These are phyloP conservation scores for Hypericum perforatum DNA, from an alignment of 345 rosid species.

Conservation along the genomic window DNA sequence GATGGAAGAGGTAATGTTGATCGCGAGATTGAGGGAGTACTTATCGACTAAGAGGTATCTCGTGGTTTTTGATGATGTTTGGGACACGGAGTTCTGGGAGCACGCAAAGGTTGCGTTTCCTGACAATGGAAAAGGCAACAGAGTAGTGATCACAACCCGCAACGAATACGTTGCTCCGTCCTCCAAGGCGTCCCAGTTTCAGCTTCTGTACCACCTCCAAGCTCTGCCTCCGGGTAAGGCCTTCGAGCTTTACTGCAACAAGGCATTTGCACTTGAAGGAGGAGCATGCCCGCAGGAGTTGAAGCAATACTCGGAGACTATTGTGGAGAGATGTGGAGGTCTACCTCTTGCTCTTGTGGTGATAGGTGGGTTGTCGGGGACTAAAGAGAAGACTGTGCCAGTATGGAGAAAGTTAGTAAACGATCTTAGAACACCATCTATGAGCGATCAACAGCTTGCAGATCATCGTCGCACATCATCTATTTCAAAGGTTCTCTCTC, in stretches of 20 bases:
- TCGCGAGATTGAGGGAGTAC: background rate
- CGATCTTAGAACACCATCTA: background rate
- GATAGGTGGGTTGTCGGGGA: background rate
- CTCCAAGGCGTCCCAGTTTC: too few species aligned
- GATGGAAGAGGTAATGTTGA: background rate
- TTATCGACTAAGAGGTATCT: background rate
- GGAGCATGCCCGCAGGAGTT: background rate
- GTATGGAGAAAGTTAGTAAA: background rate
- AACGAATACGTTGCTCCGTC: background rate
- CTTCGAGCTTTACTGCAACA: background rate
- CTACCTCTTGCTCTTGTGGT: constrained; percentile 5
- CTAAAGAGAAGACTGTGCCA: background rate
- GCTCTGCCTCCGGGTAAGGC: background rate
- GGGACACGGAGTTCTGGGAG: constrained; percentile 4
- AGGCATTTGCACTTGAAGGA: background rate
- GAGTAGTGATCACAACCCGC: constrained; percentile 7
- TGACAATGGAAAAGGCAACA: background rate
- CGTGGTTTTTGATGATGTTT: constrained; percentile 4
- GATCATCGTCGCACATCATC: too few species aligned
- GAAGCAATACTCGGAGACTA: background rate
- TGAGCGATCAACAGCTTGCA: background rate
- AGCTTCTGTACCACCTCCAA: background rate
- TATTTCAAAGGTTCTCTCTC: background rate
- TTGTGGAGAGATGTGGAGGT: constrained; percentile 1
- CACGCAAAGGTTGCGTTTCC: background rate